Percentiles rank a stretch among this genome's conserved stretches.
Evolutionary conservation across 306 rosid species (phyloP).

Genomic region (Cicer yamashitae): DNA sequence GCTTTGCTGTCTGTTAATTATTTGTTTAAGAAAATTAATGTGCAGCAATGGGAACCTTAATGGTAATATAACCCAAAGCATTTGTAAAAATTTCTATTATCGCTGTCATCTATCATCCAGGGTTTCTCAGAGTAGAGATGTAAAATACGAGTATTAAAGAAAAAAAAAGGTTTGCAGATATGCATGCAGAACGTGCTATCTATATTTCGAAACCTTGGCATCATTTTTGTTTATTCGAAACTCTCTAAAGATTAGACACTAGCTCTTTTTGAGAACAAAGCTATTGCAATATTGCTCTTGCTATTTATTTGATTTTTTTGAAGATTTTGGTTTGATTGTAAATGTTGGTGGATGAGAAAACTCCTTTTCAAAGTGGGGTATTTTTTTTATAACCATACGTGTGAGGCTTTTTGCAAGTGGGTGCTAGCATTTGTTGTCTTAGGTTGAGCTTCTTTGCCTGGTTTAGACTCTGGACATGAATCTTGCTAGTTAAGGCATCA

Average conservation of each 20-base stretch:
- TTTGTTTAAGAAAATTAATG: conserved; percentile 36
- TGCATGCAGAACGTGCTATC: not conserved
- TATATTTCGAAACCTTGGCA: conserved; percentile 30
- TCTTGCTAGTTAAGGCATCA: conserved; percentile 6
- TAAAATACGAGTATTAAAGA: not conserved
- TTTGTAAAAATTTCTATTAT: conserved; percentile 17
- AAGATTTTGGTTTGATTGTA: not conserved
- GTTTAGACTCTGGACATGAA: conserved; percentile 15
- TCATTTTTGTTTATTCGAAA: conserved; percentile 10
- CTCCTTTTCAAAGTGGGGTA: not conserved
- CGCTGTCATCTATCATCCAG: not conserved
- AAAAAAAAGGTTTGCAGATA: conserved; percentile 20
- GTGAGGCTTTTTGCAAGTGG: conserved; percentile 29
- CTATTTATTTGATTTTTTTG: not conserved
- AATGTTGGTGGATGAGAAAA: conserved; percentile 18
- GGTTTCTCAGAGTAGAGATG: conserved; percentile 35
- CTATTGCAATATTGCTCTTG: conserved; percentile 15
- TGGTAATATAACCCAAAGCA: conserved; percentile 24
- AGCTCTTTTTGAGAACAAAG: conserved; percentile 16
- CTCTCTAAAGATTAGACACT: conserved; percentile 26
- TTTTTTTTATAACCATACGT: not conserved
- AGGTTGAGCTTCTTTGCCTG: not conserved
- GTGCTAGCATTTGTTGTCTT: not conserved
- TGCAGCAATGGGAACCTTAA: conserved; percentile 12
- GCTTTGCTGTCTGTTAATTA: conserved; percentile 20